phyloP scores from a whole-genome alignment of 2,329 filamentous ascomycete genomes.

The Trichoderma guizhouense region DNA sequence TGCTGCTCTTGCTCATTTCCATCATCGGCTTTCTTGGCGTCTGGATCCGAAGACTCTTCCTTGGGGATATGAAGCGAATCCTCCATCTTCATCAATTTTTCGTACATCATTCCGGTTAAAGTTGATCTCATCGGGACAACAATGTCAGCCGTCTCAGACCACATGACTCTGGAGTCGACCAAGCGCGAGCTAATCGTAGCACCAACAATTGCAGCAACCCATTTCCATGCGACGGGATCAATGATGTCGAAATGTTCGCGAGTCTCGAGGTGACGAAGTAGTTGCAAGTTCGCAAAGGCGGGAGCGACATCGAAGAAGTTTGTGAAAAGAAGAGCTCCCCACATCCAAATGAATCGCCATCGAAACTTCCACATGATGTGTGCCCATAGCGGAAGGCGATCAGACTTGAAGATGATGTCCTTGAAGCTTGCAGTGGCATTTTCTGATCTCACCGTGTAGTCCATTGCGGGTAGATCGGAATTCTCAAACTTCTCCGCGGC shows the following conservation, averaged over 20 bases:
- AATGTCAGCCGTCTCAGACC: constrained; percentile 4
- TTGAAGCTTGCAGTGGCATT: constrained; percentile 5
- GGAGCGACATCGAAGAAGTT: constrained; percentile 12
- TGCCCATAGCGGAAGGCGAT: constrained; percentile 3
- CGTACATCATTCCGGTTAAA: constrained; percentile 10
- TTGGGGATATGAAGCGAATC: constrained; percentile 10
- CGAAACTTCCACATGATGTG: constrained; percentile 10
- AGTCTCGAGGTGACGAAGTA: constrained; percentile 5
- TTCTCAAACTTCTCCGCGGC: constrained; percentile 14
- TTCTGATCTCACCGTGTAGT: neutral
- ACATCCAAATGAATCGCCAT: neutral
- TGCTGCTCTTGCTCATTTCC: neutral
- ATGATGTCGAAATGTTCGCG: neutral
- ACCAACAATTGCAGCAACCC: neutral
- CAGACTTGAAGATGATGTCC: constrained; percentile 1
- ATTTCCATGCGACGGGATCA: constrained; percentile 10
- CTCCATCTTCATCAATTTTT: constrained; percentile 12
- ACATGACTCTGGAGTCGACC: constrained; percentile 14
- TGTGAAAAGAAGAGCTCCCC: constrained; percentile 1
- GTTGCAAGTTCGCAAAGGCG: constrained; percentile 9
- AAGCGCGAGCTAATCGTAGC: constrained; percentile 10
- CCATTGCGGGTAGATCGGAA: neutral
- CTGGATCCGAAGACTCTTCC: neutral
- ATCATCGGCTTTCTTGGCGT: neutral
- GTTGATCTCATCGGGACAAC: constrained; percentile 6